Conservation (phyloP, 352 stramenopile species). For the Pythium plurisporium region DNA sequence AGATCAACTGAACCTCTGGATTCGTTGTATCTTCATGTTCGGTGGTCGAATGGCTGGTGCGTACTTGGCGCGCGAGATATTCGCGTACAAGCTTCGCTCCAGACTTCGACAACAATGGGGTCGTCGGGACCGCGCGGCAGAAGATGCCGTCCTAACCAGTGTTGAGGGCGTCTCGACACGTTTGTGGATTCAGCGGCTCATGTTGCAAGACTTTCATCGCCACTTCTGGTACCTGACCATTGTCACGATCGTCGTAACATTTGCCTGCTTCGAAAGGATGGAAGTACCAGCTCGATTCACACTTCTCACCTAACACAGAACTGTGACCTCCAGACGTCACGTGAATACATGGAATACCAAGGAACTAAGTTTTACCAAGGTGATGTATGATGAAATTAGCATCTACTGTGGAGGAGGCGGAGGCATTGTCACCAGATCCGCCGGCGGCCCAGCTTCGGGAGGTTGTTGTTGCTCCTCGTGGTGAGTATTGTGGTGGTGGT, state of each 20-base stretch:
- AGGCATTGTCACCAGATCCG: slow-evolving; percentile 2
- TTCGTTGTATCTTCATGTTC: slow-evolving; percentile 86
- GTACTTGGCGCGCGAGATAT: slow-evolving; percentile 80
- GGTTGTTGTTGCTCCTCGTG: neutral
- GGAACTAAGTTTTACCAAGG: neutral
- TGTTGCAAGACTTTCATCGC: slow-evolving; percentile 80
- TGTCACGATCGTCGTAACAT: slow-evolving; percentile 79
- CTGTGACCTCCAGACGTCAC: neutral
- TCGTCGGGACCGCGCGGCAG: neutral
- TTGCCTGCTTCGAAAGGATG: slow-evolving; percentile 78
- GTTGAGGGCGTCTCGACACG: slow-evolving; percentile 68
- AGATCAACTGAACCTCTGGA: slow-evolving; percentile 73
- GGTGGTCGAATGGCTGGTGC: slow-evolving; percentile 60
- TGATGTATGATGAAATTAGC: slow-evolving; percentile 3
- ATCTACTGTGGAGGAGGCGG: slow-evolving; percentile 9
- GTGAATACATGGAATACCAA: neutral
- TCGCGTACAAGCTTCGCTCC: slow-evolving; percentile 74
- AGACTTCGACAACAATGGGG: slow-evolving; percentile 30
- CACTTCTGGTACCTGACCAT: slow-evolving; percentile 87
- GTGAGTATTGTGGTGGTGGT: slow-evolving; percentile 12
- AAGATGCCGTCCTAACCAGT: slow-evolving; percentile 20
- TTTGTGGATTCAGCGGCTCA: slow-evolving; percentile 81
- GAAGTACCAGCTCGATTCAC: slow-evolving; percentile 74
- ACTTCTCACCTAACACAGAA: slow-evolving; percentile 37
- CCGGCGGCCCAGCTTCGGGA: neutral